A percentile compares a stretch with the other conserved stretches of the same genome.
phyloP scores from a whole-genome alignment of 345 rosid genomes.

The Anacardium occidentale region DNA sequence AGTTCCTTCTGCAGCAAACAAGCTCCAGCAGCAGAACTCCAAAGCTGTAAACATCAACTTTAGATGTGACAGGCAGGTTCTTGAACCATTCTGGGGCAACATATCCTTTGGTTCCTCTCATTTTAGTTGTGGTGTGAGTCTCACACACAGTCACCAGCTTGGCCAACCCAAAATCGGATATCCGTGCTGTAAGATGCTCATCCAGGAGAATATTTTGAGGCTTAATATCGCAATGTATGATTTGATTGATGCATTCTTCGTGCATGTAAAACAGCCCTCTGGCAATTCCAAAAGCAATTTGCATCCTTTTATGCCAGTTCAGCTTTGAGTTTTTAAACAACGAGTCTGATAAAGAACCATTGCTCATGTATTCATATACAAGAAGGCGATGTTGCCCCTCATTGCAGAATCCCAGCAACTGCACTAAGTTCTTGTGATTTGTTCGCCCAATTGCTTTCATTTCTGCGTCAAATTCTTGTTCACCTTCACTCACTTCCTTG shows the following conservation, averaged over 20 bases:
- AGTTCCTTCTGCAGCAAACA: slow-evolving; percentile 34
- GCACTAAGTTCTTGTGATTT: slow-evolving; percentile 45
- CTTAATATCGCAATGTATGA: slow-evolving; percentile 45
- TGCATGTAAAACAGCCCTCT: slow-evolving; percentile 40
- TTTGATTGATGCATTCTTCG: slow-evolving; percentile 36
- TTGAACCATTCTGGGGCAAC: slow-evolving; percentile 48
- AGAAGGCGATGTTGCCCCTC: slow-evolving; percentile 35
- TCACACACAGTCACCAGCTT: slow-evolving; percentile 34
- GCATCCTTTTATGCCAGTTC: slow-evolving; percentile 29
- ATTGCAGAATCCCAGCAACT: slow-evolving; percentile 36
- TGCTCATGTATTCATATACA: slow-evolving; percentile 40
- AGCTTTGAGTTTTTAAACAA: slow-evolving; percentile 27
- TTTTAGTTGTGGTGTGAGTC: slow-evolving; percentile 26
- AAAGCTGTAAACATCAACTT: slow-evolving; percentile 49
- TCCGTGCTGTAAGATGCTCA: slow-evolving; percentile 20
- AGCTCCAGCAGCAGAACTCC: slow-evolving; percentile 40
- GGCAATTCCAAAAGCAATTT: slow-evolving; percentile 32
- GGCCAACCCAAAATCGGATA: slow-evolving; percentile 42
- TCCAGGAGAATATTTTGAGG: slow-evolving; percentile 41
- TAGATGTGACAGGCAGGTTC: slow-evolving; percentile 39
- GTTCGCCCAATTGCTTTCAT: slow-evolving; percentile 35
- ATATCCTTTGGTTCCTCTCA: slow-evolving; percentile 45
- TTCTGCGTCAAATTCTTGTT: slow-evolving; percentile 37
- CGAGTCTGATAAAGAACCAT: slow-evolving; percentile 28
- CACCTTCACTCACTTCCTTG: slow-evolving; percentile 14